These are phyloP conservation scores for Pseudognaphalium luteoalbum DNA, from an alignment of 129 eudicot species.

Conservation along the genomic window DNA sequence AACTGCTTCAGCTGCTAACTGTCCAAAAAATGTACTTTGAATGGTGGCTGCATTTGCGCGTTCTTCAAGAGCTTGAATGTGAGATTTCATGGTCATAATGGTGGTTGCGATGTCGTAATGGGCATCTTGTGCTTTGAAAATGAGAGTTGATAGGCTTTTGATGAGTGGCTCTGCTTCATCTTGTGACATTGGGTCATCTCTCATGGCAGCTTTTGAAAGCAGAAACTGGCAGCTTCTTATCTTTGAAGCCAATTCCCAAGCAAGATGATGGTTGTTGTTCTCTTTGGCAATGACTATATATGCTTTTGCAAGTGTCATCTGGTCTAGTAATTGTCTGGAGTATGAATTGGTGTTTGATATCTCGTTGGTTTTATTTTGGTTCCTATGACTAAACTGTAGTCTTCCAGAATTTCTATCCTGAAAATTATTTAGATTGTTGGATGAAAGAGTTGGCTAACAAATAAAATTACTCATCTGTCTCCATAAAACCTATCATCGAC, in stretches of 20 bases:
- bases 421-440: not conserved
- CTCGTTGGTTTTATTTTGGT: constrained; percentile 46
- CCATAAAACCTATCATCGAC: not conserved
- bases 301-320: constrained; percentile 83
- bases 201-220: constrained; percentile 85
- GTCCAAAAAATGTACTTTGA: constrained; percentile 76
- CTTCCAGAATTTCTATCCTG: constrained; percentile 51
- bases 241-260: constrained; percentile 69
- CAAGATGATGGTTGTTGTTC: constrained; percentile 73
- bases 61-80: constrained; percentile 88
- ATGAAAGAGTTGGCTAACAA: not conserved
- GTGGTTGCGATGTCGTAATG: constrained; percentile 93
- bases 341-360: constrained; percentile 47
- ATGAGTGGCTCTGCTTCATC: constrained; percentile 78
- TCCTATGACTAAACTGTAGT: constrained; percentile 27
- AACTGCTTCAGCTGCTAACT: constrained; percentile 66
- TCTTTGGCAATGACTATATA: constrained; percentile 78
- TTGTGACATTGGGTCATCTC: constrained; percentile 56
- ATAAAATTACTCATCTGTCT: not conserved
- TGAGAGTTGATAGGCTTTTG: constrained; percentile 58
- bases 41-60: constrained; percentile 80
- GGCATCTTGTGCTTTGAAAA: constrained; percentile 81
- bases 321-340: constrained; percentile 71
- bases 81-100: constrained; percentile 84
- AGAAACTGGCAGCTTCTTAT: constrained; percentile 70